phyloP scores from a whole-genome alignment of 2,329 filamentous ascomycete genomes.

The Sporothrix phasma region DNA sequence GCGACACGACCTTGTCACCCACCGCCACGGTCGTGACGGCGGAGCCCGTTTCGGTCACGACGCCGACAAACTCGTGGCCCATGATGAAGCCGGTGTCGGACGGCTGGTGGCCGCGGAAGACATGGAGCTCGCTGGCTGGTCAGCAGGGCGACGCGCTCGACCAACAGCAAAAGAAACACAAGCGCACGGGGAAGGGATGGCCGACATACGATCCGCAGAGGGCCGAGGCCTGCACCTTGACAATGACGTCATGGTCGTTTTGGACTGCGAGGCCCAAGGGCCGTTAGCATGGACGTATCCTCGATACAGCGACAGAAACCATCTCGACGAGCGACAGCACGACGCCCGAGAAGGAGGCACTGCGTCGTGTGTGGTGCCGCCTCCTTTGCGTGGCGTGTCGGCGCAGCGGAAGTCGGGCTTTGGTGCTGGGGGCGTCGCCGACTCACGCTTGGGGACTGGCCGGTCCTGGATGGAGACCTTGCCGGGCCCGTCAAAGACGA shows the following conservation, averaged over 20 bases:
- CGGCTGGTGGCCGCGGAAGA: conserved; percentile 72
- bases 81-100: conserved; percentile 54
- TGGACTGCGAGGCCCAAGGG: conserved; percentile 38
- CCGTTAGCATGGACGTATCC: neutral
- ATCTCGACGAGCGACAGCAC: too few species aligned
- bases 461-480: conserved; percentile 69
- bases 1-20: conserved; percentile 71
- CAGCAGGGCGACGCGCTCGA: too few species aligned
- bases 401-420: neutral
- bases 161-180: too few species aligned
- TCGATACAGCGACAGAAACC: neutral
- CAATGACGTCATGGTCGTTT: conserved; percentile 63
- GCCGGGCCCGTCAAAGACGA: conserved; percentile 72
- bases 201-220: conserved; percentile 71
- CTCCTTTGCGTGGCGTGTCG: neutral
- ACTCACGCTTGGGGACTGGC: conserved; percentile 57
- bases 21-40: conserved; percentile 58
- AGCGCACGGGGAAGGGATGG: too few species aligned
- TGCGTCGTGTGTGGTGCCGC: neutral
- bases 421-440: neutral
- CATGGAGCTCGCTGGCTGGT: conserved; percentile 64
- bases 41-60: conserved; percentile 56
- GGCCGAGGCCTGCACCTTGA: conserved; percentile 74
- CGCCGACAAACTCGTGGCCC: conserved; percentile 84
- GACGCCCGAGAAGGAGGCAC: neutral